A percentile compares a stretch with the other conserved stretches of the same genome.
These are phyloP conservation scores for Falciphora oryzae DNA, from an alignment of 2,329 filamentous ascomycete genomes.

Conservation along the genomic window DNA sequence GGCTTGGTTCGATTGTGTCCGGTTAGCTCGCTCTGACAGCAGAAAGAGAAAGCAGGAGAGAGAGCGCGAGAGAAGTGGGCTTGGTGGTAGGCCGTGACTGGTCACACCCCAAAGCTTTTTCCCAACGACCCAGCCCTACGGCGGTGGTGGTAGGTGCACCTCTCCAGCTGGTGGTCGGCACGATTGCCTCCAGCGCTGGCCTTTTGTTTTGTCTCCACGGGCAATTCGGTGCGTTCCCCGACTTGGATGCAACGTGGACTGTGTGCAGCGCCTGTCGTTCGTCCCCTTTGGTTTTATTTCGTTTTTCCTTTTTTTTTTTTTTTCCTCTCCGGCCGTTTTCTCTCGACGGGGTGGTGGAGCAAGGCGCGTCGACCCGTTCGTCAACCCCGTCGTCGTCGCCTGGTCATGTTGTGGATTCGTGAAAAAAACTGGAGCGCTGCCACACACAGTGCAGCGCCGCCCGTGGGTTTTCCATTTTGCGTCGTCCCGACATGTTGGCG, in stretches of 20 bases:
- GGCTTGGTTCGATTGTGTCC: too few species aligned
- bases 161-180: too few species aligned
- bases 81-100: neutral
- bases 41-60: neutral
- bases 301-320: conserved; percentile 12
- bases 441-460: neutral
- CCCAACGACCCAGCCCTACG: too few species aligned
- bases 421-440: neutral
- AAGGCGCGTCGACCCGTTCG: neutral
- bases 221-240: neutral
- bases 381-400: too few species aligned
- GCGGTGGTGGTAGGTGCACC: neutral
- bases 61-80: neutral
- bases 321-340: too few species aligned
- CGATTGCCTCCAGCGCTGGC: too few species aligned
- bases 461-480: too few species aligned
- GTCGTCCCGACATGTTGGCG: neutral
- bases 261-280: neutral
- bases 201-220: neutral
- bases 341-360: neutral
- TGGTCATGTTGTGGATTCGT: neutral
- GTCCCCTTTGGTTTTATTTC: neutral
- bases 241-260: neutral
- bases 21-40: neutral
- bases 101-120: neutral